Evolutionary conservation across 345 rosid species (phyloP).

Genomic region (Euclidium syriacum): DNA sequence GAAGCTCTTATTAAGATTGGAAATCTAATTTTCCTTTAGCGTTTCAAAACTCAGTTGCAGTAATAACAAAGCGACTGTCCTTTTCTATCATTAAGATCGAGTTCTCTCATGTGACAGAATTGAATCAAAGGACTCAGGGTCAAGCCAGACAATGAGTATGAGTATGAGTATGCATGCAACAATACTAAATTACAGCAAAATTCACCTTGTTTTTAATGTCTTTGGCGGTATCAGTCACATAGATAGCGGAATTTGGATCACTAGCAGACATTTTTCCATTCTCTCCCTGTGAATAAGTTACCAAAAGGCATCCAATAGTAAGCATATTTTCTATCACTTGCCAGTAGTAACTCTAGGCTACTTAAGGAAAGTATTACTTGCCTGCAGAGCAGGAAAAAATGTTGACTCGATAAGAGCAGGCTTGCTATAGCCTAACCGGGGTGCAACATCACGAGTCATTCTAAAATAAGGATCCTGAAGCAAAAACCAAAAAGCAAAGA

Average conservation of each 20-base stretch:
- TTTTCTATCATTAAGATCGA: not conserved
- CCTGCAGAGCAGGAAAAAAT: constrained; percentile 87
- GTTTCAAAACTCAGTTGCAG: not conserved
- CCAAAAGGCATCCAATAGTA: not conserved
- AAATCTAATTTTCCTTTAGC: not conserved
- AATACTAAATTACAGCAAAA: not conserved
- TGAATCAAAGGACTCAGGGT: not conserved
- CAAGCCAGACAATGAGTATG: not conserved
- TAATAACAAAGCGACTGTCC: not conserved
- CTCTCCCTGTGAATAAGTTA: constrained; percentile 63
- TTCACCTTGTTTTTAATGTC: constrained; percentile 73
- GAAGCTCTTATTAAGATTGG: not conserved
- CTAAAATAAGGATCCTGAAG: constrained; percentile 96
- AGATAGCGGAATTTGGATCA: constrained; percentile 93
- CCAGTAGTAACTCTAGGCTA: not conserved
- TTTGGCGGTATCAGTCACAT: constrained; percentile 82
- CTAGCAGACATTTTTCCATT: constrained; percentile 97
- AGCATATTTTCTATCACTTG: not conserved
- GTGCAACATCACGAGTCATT: constrained; percentile 98
- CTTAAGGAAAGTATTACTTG: constrained; percentile 20
- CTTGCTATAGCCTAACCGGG: constrained; percentile 87
- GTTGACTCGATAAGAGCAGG: constrained; percentile 83
- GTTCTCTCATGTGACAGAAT: not conserved
- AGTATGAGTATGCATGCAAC: not conserved
- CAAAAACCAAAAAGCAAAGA: constrained; percentile 6